A percentile compares a stretch with the other conserved stretches of the same genome.
Conservation (phyloP, 164 flowering plant species). For the Macadamia integrifolia region DNA sequence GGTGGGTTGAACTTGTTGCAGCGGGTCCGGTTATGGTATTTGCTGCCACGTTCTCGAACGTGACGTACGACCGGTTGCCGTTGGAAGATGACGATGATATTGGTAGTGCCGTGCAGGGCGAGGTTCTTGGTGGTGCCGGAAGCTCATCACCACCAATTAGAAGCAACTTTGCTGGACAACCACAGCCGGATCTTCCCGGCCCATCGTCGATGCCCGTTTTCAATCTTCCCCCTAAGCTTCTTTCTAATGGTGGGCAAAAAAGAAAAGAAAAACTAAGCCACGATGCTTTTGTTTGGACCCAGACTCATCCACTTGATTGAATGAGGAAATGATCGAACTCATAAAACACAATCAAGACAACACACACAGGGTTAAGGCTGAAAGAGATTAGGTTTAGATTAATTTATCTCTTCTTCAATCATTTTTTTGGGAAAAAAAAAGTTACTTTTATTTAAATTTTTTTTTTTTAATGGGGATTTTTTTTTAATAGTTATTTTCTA, state of each 20-base stretch:
- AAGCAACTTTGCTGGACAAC: conserved; percentile 1
- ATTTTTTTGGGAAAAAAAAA: too few species aligned
- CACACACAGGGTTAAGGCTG: too few species aligned
- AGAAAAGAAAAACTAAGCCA: conserved; percentile 12
- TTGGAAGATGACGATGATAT: conserved; percentile 44
- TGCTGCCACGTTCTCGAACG: conserved; percentile 70
- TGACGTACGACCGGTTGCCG: conserved; percentile 64
- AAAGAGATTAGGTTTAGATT: too few species aligned
- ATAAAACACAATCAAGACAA: too few species aligned
- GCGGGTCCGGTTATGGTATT: conserved; percentile 75
- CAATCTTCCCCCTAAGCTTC: conserved; percentile 47
- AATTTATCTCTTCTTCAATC: too few species aligned
- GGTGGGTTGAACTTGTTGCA: conserved; percentile 64
- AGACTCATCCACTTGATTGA: conserved; percentile 33
- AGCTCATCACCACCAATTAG: conserved; percentile 12
- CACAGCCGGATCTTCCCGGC: conserved; percentile 13
- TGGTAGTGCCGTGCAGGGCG: conserved; percentile 12
- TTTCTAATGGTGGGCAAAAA: conserved; percentile 46
- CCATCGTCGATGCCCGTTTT: conserved; percentile 20
- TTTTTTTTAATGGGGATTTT: too few species aligned
- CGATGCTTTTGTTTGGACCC: conserved; percentile 53
- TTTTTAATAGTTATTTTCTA: too few species aligned
- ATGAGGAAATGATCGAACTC: neutral
- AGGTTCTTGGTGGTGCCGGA: conserved; percentile 2
- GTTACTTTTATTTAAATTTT: too few species aligned